Evolutionary conservation across 2,329 filamentous ascomycete genomes (phyloP).

Genomic region (Byssochlamys sp.): DNA sequence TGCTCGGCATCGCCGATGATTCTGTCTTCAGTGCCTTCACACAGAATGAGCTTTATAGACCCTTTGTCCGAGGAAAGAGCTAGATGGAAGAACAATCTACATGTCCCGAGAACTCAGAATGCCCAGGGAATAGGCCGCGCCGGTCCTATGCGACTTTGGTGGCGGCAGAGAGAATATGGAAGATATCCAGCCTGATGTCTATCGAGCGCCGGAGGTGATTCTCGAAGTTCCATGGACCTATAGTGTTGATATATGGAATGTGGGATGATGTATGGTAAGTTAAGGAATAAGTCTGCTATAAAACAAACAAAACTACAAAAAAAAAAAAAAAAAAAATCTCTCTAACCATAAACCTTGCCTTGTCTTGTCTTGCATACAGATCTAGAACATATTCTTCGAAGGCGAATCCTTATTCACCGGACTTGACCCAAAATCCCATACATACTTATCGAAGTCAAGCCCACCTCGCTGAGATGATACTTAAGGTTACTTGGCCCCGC

Average conservation of each 20-base stretch:
- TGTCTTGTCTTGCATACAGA: too few relatives aligned
- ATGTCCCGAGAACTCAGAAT: slow-evolving; percentile 31
- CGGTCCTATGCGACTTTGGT: slow-evolving; percentile 44
- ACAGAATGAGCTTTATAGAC: slow-evolving; percentile 28
- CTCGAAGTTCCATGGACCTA: slow-evolving; percentile 38
- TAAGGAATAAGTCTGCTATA: too few relatives aligned
- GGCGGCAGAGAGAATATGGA: slow-evolving; percentile 25
- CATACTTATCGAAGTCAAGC: slow-evolving; percentile 35
- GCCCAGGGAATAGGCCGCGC: slow-evolving; percentile 6
- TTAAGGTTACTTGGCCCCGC: slow-evolving; percentile 35
- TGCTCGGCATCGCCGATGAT: slow-evolving; percentile 35
- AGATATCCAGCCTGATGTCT: slow-evolving; percentile 24
- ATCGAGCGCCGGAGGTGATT: slow-evolving; percentile 39
- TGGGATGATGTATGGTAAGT: slow-evolving; percentile 42
- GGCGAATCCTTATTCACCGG: slow-evolving; percentile 37
- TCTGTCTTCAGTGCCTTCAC: slow-evolving; percentile 34
- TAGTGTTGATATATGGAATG: slow-evolving; percentile 46
- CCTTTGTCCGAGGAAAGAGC: slow-evolving; percentile 35
- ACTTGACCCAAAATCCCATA: slow-evolving; percentile 28
- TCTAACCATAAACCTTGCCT: too few relatives aligned
- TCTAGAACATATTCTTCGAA: slow-evolving; percentile 45
- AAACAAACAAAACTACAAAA: too few relatives aligned
- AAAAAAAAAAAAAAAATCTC: too few relatives aligned
- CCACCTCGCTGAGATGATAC: slow-evolving; percentile 42
- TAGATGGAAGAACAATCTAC: slow-evolving; percentile 36